Percentiles rank a stretch among this genome's conserved stretches.
Conservation (phyloP, 208 protist species). For the Leishmania turanica region DNA sequence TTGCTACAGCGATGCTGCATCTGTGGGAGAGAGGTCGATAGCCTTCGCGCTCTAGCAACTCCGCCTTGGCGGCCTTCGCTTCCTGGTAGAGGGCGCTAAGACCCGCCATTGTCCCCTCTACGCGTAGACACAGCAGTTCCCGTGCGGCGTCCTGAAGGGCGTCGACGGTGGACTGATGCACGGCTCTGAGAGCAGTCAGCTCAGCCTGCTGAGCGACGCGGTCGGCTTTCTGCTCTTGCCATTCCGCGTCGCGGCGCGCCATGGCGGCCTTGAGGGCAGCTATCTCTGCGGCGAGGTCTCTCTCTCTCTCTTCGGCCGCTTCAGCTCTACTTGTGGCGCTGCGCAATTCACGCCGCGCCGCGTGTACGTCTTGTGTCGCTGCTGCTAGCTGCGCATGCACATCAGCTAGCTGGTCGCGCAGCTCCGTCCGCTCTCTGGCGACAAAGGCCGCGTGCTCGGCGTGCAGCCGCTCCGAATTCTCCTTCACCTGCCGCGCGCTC, state of each 20-base stretch:
- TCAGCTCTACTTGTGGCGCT: background rate
- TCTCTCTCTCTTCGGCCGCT: conserved; percentile 1
- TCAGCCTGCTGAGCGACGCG: conserved; percentile 26
- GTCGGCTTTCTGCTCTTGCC: conserved; percentile 21
- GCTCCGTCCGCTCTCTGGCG: conserved; percentile 32
- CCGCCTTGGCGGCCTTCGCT: conserved; percentile 30
- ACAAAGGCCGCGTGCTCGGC: conserved; percentile 25
- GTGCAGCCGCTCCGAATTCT: conserved; percentile 28
- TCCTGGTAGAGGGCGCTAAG: conserved; percentile 41
- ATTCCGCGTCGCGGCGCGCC: conserved; percentile 3
- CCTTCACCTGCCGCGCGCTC: conserved; percentile 20
- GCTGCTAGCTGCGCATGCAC: conserved; percentile 32
- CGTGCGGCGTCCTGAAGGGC: conserved; percentile 27
- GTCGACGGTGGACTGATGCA: conserved; percentile 18
- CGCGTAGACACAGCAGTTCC: conserved; percentile 44
- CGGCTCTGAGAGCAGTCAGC: conserved; percentile 23
- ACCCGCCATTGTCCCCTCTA: conserved; percentile 37
- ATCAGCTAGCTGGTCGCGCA: conserved; percentile 32
- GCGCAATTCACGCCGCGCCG: conserved; percentile 4
- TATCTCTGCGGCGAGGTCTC: conserved; percentile 5
- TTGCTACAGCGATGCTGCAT: conserved; percentile 6
- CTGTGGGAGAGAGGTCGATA: conserved; percentile 16
- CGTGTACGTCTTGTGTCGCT: conserved; percentile 15
- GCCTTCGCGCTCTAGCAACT: conserved; percentile 35
- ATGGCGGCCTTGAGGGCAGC: background rate